Evolutionary conservation across 495 filamentous ascomycete genomes (phyloP).

Genomic region (Astrothelium macrocarpum): DNA sequence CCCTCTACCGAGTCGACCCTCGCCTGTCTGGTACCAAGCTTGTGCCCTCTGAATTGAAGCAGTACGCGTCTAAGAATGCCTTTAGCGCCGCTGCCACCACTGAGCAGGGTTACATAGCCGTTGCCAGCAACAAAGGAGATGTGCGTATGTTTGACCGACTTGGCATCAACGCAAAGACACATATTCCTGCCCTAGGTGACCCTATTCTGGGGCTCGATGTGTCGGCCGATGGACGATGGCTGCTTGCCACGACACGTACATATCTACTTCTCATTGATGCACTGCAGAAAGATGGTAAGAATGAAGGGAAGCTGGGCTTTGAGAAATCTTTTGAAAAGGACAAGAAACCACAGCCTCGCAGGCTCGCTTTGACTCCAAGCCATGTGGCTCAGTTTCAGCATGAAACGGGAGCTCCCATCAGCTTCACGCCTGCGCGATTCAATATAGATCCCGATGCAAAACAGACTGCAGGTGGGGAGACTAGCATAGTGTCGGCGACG

Average conservation of each 20-base stretch:
- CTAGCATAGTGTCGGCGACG: constrained; percentile 92
- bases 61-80: constrained; percentile 91
- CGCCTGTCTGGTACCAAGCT: constrained; percentile 85
- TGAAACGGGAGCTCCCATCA: constrained; percentile 76
- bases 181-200: constrained; percentile 90
- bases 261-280: constrained; percentile 91
- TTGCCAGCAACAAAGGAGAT: constrained; percentile 94
- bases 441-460: constrained; percentile 39
- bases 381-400: constrained; percentile 96
- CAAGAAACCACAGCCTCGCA: constrained; percentile 83
- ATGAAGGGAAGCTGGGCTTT: constrained; percentile 94
- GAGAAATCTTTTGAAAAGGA: constrained; percentile 89
- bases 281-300: constrained; percentile 84
- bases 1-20: constrained; percentile 88
- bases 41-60: constrained; percentile 84
- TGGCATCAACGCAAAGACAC: constrained; percentile 94
- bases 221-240: constrained; percentile 88
- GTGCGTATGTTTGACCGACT: constrained; percentile 93
- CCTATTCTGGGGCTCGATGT: constrained; percentile 92
- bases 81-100: constrained; percentile 92
- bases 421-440: constrained; percentile 87
- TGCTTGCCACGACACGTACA: constrained; percentile 87
- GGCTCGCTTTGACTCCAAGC: constrained; percentile 72
- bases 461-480: constrained; percentile 70
- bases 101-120: constrained; percentile 90